Evolutionary conservation across 2,329 filamentous ascomycete species (phyloP), one percentile per base, ranked within the genome.

Genomic region (Alternaria dauci): DNA sequence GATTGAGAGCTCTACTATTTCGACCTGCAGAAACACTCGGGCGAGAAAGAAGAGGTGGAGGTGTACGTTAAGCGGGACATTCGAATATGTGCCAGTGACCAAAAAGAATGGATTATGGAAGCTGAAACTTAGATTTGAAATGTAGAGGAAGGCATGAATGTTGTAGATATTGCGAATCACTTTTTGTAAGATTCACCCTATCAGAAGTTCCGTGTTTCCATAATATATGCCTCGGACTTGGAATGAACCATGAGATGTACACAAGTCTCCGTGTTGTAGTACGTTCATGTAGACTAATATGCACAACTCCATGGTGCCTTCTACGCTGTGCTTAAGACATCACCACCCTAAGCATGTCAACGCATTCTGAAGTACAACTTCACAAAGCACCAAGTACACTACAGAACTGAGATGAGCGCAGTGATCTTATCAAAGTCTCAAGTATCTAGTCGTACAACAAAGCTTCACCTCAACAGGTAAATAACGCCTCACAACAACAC

Each of bases 171-270:
- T 5, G 12, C 4, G 5, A 11, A 34, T 14, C 11, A 14, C 4
- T 0, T 34, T 1, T 11, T 34, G 1, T 8, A 14, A 34, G 9
- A 3, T 9, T 14, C 30, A 32, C 4, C 12, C 32, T 34, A 34
- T 12, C 3, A 14, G 2, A 5, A 16, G 12, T 5, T 4, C 3
- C 1, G 11, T 34, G 20, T 2, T 6, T 34, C 12, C 4, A 12
- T 14, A 2, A 34, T 9, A 1, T 16, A 11, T 14, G 32, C 12
- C 12, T 14, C 12, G 12, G 16, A 14, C 0, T 36, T 5, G 16
- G 14, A 0, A 0, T 36, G 5, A 14, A 14, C 12, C 8, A 0
- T 0, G 11, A 23, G 8, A 14, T 1, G 12, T 12, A 12, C 0
- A 41, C 11, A 0, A 1, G 0, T 11, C 20, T 11, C 0, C 5